These are phyloP conservation scores for Clohesyomyces aquaticus DNA, from an alignment of 495 filamentous ascomycete genomes.

Conservation along the genomic window DNA sequence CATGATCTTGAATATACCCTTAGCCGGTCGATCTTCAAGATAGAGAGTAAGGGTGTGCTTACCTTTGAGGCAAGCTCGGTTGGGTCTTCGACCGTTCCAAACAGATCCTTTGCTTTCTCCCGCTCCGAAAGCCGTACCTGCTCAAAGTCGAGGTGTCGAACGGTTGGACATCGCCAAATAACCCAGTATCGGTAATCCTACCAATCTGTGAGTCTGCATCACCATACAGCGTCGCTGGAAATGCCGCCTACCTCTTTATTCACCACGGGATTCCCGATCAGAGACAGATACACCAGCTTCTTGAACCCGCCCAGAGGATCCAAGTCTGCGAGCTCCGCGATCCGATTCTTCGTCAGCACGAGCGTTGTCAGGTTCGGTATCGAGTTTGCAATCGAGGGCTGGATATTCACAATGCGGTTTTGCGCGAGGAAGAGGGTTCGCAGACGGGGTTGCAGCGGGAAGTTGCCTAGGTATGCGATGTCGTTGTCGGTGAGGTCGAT, in stretches of 20 bases:
- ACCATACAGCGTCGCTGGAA: not conserved
- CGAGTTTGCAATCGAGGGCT: slow-evolving; percentile 68
- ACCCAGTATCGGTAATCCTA: slow-evolving; percentile 93
- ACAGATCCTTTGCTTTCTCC: slow-evolving; percentile 71
- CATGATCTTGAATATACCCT: slow-evolving; percentile 62
- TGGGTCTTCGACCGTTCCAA: slow-evolving; percentile 75
- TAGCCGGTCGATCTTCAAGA: not conserved
- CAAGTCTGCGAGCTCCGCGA: slow-evolving; percentile 68
- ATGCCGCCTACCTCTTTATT: slow-evolving; percentile 78
- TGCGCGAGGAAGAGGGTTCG: slow-evolving; percentile 84
- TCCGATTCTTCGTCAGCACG: slow-evolving; percentile 63
- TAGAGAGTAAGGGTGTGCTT: slow-evolving; percentile 11
- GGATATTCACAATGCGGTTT: slow-evolving; percentile 83
- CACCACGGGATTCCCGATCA: slow-evolving; percentile 87
- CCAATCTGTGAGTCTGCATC: not conserved
- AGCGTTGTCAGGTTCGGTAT: slow-evolving; percentile 78
- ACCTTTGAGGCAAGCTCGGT: slow-evolving; percentile 78
- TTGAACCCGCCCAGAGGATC: slow-evolving; percentile 75
- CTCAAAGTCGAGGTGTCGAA: slow-evolving; percentile 91
- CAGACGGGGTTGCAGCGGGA: slow-evolving; percentile 89
- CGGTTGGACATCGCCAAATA: slow-evolving; percentile 78
- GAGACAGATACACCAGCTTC: slow-evolving; percentile 73
- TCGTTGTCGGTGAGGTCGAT: slow-evolving; percentile 99
- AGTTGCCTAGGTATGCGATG: slow-evolving; percentile 84
- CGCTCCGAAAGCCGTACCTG: slow-evolving; percentile 90